These are phyloP conservation scores for Oryza rufipogon DNA, from an alignment of 176 grass and related monocot species.

Conservation along the genomic window DNA sequence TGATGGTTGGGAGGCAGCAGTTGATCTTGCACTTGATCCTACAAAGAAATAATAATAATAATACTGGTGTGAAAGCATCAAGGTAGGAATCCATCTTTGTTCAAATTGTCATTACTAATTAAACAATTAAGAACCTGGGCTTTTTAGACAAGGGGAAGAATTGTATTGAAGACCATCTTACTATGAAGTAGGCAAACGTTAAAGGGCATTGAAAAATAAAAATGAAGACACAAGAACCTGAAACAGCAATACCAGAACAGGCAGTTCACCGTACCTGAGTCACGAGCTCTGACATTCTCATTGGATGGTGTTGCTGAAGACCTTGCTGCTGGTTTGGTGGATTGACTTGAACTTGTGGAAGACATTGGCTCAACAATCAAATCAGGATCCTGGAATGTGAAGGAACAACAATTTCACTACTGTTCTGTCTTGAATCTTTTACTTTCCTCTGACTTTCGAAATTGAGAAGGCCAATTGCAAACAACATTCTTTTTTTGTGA, in stretches of 20 bases:
- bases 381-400: conserved; percentile 67
- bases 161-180: background rate
- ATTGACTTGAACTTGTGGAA: conserved; percentile 63
- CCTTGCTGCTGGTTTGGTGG: conserved; percentile 51
- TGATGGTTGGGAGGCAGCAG: conserved; percentile 34
- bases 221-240: background rate
- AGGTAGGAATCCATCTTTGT: background rate
- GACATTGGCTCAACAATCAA: conserved; percentile 78
- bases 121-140: background rate
- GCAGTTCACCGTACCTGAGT: conserved; percentile 61
- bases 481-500: background rate
- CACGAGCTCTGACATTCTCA: conserved; percentile 55
- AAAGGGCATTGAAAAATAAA: background rate
- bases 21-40: conserved; percentile 63
- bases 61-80: background rate
- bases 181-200: conserved; percentile 5
- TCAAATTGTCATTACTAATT: conserved; percentile 15
- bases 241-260: background rate
- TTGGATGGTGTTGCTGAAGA: conserved; percentile 57
- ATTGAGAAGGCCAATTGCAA: conserved; percentile 19
- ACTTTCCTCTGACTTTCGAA: background rate
- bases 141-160: background rate
- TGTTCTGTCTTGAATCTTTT: background rate
- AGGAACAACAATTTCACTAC: conserved; percentile 6
- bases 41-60: conserved; percentile 26